A percentile compares a stretch with the other conserved stretches of the same genome.
Conservation (phyloP, 2,329 filamentous ascomycete species). For the Pseudogymnoascus sp. region DNA sequence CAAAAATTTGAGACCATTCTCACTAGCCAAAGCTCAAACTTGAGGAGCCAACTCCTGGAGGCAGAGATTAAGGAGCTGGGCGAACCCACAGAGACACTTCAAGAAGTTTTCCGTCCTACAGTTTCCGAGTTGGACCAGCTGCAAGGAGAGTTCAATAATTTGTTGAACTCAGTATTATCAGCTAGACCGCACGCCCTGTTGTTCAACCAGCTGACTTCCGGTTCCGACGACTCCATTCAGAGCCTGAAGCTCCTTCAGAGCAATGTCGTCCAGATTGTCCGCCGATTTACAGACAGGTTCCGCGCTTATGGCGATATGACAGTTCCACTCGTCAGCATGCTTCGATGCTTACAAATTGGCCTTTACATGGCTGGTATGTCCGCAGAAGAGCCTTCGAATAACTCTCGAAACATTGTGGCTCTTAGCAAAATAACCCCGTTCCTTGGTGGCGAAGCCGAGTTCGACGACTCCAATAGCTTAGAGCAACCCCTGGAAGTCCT, state of each 20-base stretch:
- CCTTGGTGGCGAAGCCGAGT: constrained; percentile 36
- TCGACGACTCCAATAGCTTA: not conserved
- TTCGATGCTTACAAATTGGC: constrained; percentile 71
- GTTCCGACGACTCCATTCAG: constrained; percentile 15
- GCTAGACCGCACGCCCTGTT: constrained; percentile 18
- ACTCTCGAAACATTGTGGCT: constrained; percentile 12
- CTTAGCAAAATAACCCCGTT: constrained; percentile 47
- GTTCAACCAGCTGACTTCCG: constrained; percentile 16
- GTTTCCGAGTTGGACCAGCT: constrained; percentile 60
- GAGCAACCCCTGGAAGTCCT: constrained; percentile 40
- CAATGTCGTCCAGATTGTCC: constrained; percentile 60
- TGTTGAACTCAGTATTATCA: constrained; percentile 44
- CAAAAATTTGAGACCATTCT: constrained; percentile 57
- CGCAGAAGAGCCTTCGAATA: constrained; percentile 10
- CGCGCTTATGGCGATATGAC: constrained; percentile 80
- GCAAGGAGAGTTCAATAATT: constrained; percentile 74
- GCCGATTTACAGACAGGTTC: constrained; percentile 61
- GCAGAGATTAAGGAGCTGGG: constrained; percentile 57
- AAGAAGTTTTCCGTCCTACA: constrained; percentile 62
- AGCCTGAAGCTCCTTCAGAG: constrained; percentile 37
- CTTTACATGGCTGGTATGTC: constrained; percentile 47
- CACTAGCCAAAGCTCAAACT: constrained; percentile 58
- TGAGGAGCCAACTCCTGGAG: constrained; percentile 56
- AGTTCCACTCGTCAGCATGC: constrained; percentile 65
- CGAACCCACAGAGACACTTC: constrained; percentile 53